A percentile compares a stretch with the other conserved stretches of the same genome.
Evolutionary conservation across 2,329 filamentous ascomycete genomes (phyloP).

Genomic region (Xylaria hypoxylon): DNA sequence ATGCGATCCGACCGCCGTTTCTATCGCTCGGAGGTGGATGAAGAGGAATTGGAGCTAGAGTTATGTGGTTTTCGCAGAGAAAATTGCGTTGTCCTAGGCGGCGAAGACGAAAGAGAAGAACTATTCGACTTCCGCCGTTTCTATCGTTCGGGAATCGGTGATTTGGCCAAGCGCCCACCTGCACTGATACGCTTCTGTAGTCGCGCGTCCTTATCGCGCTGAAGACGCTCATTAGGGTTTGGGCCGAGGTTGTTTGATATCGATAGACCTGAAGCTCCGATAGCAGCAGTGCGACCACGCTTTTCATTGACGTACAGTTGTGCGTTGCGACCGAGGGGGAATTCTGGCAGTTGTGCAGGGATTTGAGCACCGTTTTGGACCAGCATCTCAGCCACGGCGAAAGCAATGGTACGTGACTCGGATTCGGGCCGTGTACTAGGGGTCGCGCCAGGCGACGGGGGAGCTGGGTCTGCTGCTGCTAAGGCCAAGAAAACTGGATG

Average conservation of each 20-base stretch:
- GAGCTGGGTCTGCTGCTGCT: slow-evolving; percentile 89
- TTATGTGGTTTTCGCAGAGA: slow-evolving; percentile 44
- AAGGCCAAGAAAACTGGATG: slow-evolving; percentile 92
- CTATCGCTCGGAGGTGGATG: slow-evolving; percentile 51
- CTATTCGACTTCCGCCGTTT: slow-evolving; percentile 51
- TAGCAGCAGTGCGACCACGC: slow-evolving; percentile 60
- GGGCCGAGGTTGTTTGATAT: slow-evolving; percentile 62
- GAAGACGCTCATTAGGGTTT: slow-evolving; percentile 60
- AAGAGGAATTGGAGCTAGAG: slow-evolving; percentile 43
- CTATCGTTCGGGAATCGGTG: slow-evolving; percentile 68
- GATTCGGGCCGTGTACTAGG: slow-evolving; percentile 55
- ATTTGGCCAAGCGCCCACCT: slow-evolving; percentile 76
- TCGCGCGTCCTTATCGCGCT: slow-evolving; percentile 72
- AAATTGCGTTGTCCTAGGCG: slow-evolving; percentile 37
- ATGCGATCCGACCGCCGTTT: slow-evolving; percentile 51
- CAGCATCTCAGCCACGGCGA: slow-evolving; percentile 90
- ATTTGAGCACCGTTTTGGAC: slow-evolving; percentile 95
- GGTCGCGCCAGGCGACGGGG: slow-evolving; percentile 68
- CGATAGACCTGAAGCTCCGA: slow-evolving; percentile 57
- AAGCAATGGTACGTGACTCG: slow-evolving; percentile 71
- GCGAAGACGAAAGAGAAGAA: slow-evolving; percentile 42
- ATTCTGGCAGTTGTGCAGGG: slow-evolving; percentile 78
- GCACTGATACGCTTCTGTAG: slow-evolving; percentile 84
- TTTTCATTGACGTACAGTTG: slow-evolving; percentile 88
- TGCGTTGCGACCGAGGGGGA: slow-evolving; percentile 84